phyloP scores from a whole-genome alignment of 495 filamentous ascomycete genomes.

The Hypoxylon fuscum region DNA sequence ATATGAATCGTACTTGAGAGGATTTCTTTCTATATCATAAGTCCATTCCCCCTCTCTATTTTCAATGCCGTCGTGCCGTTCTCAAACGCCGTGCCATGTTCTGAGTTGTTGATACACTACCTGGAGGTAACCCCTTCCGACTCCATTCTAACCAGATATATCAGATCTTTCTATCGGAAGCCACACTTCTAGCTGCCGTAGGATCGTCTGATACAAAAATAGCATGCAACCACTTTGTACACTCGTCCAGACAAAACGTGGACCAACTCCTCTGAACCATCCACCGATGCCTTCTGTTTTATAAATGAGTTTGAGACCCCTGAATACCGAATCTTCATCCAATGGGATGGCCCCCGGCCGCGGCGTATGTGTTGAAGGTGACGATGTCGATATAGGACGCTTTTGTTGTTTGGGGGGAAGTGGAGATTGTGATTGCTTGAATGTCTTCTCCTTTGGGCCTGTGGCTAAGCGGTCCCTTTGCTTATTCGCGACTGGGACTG shows the following conservation, averaged over 20 bases:
- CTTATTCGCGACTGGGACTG: conserved; percentile 29
- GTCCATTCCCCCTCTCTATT: conserved; percentile 24
- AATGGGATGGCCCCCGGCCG: conserved; percentile 77
- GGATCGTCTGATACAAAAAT: conserved; percentile 88
- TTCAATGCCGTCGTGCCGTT: conserved; percentile 8
- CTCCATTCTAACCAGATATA: conserved; percentile 27
- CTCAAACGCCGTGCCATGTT: conserved; percentile 47
- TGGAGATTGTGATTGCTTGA: conserved; percentile 27
- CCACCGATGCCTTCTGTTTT: conserved; percentile 84
- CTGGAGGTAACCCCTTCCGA: conserved; percentile 1
- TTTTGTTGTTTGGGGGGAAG: conserved; percentile 55
- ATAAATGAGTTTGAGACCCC: conserved; percentile 86
- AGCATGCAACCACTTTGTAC: conserved; percentile 97
- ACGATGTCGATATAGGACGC: conserved; percentile 84
- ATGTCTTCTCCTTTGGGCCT: conserved; percentile 27
- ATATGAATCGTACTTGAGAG: not conserved
- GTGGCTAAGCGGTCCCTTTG: conserved; percentile 35
- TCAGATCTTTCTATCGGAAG: conserved; percentile 50
- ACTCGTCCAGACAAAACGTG: conserved; percentile 95
- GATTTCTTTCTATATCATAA: conserved; percentile 32
- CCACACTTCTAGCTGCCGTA: conserved; percentile 74
- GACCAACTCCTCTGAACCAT: conserved; percentile 95
- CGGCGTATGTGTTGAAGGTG: conserved; percentile 79
- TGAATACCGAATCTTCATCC: conserved; percentile 87
- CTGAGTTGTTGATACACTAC: conserved; percentile 30